phyloP scores from a whole-genome alignment of 164 flowering plant genomes.

The Piper longum region DNA sequence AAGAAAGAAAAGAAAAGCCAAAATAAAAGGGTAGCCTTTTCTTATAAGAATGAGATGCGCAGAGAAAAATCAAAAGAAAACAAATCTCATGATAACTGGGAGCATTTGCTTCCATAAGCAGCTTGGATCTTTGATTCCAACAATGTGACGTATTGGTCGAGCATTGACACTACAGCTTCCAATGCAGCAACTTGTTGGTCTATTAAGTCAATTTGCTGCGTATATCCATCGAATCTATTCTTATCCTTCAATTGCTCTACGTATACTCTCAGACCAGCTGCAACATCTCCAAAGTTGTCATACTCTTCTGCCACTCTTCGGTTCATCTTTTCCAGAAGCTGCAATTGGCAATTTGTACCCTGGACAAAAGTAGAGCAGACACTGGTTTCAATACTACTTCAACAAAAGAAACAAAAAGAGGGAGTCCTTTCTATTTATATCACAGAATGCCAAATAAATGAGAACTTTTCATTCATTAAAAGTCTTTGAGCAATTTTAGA shows the following conservation, averaged over 20 bases:
- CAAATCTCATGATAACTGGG: not conserved
- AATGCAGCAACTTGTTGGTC: conserved; percentile 70
- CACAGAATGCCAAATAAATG: too few relatives aligned
- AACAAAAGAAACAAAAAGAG: too few relatives aligned
- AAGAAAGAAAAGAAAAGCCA: too few relatives aligned
- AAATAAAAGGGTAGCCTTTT: too few relatives aligned
- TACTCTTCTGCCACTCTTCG: conserved; percentile 69
- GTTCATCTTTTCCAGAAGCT: conserved; percentile 85
- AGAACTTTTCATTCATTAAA: too few relatives aligned
- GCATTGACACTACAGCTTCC: conserved; percentile 73
- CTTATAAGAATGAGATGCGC: too few relatives aligned
- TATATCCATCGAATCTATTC: conserved; percentile 58
- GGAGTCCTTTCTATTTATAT: too few relatives aligned
- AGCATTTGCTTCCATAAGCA: conserved; percentile 6
- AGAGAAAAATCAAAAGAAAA: too few relatives aligned
- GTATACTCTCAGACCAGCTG: conserved; percentile 33
- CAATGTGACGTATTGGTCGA: conserved; percentile 51
- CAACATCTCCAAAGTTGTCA: conserved; percentile 67
- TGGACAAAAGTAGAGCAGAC: conserved; percentile 10
- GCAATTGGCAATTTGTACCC: conserved; percentile 65
- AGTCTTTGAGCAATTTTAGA: too few relatives aligned
- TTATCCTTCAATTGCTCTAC: conserved; percentile 81
- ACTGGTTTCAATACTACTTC: not conserved
- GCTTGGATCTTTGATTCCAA: conserved; percentile 45
- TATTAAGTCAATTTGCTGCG: conserved; percentile 67